These are phyloP conservation scores for Aspergillus ustus DNA, from an alignment of 2,329 filamentous ascomycete genomes.

Conservation along the genomic window DNA sequence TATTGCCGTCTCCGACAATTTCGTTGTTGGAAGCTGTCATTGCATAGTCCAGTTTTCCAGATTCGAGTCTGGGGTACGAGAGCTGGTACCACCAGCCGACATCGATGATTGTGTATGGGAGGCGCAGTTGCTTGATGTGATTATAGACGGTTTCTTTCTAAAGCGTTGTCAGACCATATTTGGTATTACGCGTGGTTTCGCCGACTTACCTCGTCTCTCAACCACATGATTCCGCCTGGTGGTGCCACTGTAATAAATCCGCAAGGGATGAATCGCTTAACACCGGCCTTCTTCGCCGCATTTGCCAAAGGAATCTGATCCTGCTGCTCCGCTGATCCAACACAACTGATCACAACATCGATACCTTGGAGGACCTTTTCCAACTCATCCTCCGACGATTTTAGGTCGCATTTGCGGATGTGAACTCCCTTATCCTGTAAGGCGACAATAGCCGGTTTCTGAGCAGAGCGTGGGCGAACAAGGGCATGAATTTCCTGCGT, in stretches of 20 bases:
- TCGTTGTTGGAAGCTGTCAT: conserved; percentile 40
- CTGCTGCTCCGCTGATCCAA: conserved; percentile 40
- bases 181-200: not conserved
- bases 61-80: conserved; percentile 50
- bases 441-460: conserved; percentile 50
- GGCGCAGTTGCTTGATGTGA: conserved; percentile 52
- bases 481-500: conserved; percentile 55
- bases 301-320: conserved; percentile 54
- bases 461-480: conserved; percentile 51
- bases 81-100: conserved; percentile 65
- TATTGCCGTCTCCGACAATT: conserved; percentile 54
- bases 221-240: conserved; percentile 49
- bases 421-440: conserved; percentile 51
- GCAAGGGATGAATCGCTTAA: conserved; percentile 59
- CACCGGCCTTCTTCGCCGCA: conserved; percentile 55
- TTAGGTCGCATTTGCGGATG: conserved; percentile 51
- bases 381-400: conserved; percentile 47
- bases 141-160: conserved; percentile 59
- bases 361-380: conserved; percentile 47
- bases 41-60: conserved; percentile 52
- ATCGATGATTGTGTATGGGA: conserved; percentile 63
- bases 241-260: conserved; percentile 54
- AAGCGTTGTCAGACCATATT: not conserved
- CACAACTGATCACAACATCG: conserved; percentile 53
- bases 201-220: conserved; percentile 45